Evolutionary conservation across 2,329 filamentous ascomycete genomes (phyloP).

Genomic region (Penicillium sp.): DNA sequence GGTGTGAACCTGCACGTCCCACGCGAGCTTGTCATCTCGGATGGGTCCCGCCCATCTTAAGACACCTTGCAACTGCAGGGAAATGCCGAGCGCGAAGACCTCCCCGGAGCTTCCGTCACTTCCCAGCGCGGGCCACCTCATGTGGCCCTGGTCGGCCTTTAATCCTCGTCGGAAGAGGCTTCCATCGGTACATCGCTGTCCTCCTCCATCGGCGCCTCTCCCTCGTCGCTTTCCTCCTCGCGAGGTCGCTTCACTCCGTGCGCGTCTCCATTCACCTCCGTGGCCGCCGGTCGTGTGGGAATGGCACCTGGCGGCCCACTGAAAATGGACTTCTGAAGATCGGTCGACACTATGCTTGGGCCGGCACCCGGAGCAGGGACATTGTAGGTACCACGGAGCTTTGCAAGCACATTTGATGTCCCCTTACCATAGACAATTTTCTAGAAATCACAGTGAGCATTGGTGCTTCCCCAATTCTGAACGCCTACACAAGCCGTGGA

Average conservation of each 20-base stretch:
- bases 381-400: slow-evolving; percentile 86
- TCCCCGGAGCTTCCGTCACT: no score
- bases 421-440: slow-evolving; percentile 87
- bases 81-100: no score
- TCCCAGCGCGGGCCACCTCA: no score
- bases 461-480: not conserved
- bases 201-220: slow-evolving; percentile 60
- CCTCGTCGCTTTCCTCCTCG: slow-evolving; percentile 60
- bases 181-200: slow-evolving; percentile 68
- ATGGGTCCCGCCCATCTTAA: slow-evolving; percentile 21
- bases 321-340: slow-evolving; percentile 77
- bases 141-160: no score
- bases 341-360: slow-evolving; percentile 63
- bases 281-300: slow-evolving; percentile 52
- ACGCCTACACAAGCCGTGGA: not conserved
- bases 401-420: slow-evolving; percentile 82
- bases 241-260: slow-evolving; percentile 66
- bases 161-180: slow-evolving; percentile 71
- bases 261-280: slow-evolving; percentile 47
- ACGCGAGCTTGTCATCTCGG: slow-evolving; percentile 54
- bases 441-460: slow-evolving; percentile 47
- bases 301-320: slow-evolving; percentile 54
- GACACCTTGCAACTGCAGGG: slow-evolving; percentile 14
- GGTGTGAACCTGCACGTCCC: slow-evolving; percentile 77
- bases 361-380: slow-evolving; percentile 54